phyloP scores from a whole-genome alignment of 139 green algal genomes.

The Zygnema cylindricum region DNA sequence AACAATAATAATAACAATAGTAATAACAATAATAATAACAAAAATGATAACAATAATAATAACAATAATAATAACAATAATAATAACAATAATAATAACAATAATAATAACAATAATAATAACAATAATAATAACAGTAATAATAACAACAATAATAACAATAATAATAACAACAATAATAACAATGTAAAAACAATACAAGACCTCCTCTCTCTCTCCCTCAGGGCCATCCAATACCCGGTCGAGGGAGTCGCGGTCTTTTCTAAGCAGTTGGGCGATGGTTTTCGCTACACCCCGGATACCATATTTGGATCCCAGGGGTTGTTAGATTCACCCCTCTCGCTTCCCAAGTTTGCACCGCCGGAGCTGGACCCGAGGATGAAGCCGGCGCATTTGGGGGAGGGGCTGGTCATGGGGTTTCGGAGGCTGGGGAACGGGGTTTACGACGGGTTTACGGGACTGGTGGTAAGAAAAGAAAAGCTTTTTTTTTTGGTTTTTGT shows the following conservation, averaged over 20 bases:
- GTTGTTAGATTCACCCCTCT: not conserved
- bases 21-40: too few relatives aligned
- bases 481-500: constrained; percentile 28
- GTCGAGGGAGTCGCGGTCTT: constrained; percentile 42
- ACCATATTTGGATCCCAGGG: constrained; percentile 24
- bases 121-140: too few relatives aligned
- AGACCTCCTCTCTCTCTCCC: not conserved
- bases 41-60: too few relatives aligned
- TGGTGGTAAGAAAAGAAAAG: constrained; percentile 50
- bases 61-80: too few relatives aligned
- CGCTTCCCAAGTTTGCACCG: not conserved
- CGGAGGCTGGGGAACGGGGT: constrained; percentile 26
- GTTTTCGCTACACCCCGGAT: constrained; percentile 37
- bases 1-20: too few relatives aligned
- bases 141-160: too few relatives aligned
- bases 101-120: too few relatives aligned
- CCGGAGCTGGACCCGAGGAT: not conserved
- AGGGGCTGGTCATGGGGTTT: constrained; percentile 39
- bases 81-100: too few relatives aligned
- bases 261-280: constrained; percentile 37
- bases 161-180: too few relatives aligned
- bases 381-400: constrained; percentile 21
- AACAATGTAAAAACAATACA: too few relatives aligned
- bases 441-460: constrained; percentile 35
- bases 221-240: constrained; percentile 43